Evolutionary conservation across 139 green algal genomes (phyloP).

Genomic region (Coelastrella sp.): DNA sequence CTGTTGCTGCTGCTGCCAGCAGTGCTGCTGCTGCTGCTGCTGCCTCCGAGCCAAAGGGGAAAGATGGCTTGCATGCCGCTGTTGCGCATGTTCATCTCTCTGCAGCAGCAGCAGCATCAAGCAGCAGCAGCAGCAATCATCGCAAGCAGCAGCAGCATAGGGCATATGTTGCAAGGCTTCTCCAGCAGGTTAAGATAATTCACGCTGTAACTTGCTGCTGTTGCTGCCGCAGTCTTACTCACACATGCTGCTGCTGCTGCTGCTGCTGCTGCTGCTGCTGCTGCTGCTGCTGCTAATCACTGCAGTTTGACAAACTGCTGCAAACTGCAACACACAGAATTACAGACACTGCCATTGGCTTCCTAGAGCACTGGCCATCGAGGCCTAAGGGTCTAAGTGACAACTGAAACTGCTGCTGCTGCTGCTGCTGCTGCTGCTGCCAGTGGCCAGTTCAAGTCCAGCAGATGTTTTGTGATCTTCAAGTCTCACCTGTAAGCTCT

Average conservation of each 20-base stretch:
- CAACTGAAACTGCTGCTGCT: no score
- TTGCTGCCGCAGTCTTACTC: no score
- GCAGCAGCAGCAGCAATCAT: no score
- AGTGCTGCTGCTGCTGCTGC: neutral
- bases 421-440: neutral
- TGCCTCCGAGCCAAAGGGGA: slow-evolving; percentile 29
- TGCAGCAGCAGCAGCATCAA: neutral
- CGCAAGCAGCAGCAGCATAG: neutral
- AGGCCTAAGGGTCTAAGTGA: no score
- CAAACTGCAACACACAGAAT: no score
- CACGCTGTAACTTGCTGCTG: no score
- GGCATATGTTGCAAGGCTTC: neutral
- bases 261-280: no score
- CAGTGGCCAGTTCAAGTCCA: neutral
- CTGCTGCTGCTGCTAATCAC: no score
- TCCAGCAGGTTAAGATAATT: neutral
- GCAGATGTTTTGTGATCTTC: neutral
- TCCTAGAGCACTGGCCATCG: no score
- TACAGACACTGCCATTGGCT: no score
- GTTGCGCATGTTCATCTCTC: slow-evolving; percentile 29
- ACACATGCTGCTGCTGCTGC: no score
- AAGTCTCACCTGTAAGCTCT: slow-evolving; percentile 8
- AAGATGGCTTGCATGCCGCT: slow-evolving; percentile 42
- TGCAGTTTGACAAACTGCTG: no score
- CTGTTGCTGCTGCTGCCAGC: neutral